These are phyloP conservation scores for Stellera chamaejasme DNA, from an alignment of 345 rosid species.

Conservation along the genomic window DNA sequence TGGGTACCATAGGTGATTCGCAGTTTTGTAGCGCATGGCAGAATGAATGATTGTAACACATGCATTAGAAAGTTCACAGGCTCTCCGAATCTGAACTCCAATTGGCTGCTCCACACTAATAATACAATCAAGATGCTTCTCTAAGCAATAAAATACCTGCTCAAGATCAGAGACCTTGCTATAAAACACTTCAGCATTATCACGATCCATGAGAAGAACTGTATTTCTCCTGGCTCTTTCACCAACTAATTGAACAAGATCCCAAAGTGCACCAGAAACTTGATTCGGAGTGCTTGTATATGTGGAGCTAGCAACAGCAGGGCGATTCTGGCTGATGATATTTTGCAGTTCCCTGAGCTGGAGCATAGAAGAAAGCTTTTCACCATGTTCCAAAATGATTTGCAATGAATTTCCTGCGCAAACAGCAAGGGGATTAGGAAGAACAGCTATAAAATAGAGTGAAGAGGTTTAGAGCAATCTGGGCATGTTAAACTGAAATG, in stretches of 20 bases:
- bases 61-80: constrained; percentile 71
- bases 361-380: constrained; percentile 86
- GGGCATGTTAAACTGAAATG: not conserved
- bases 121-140: constrained; percentile 59
- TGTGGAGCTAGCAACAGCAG: constrained; percentile 31
- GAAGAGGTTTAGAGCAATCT: too few species aligned
- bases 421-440: constrained; percentile 4
- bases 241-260: constrained; percentile 87
- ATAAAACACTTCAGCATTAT: constrained; percentile 90
- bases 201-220: constrained; percentile 94
- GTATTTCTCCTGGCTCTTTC: constrained; percentile 79
- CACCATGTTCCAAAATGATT: constrained; percentile 83
- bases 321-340: constrained; percentile 50
- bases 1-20: constrained; percentile 89
- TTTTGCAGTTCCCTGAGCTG: constrained; percentile 82
- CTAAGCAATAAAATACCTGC: constrained; percentile 69
- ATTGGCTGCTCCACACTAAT: constrained; percentile 48
- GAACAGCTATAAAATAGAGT: not conserved
- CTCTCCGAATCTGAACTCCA: constrained; percentile 55
- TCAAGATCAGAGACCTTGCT: constrained; percentile 93
- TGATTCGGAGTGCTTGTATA: constrained; percentile 39
- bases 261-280: constrained; percentile 75
- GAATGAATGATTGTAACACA: constrained; percentile 58
- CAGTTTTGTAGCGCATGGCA: constrained; percentile 59
- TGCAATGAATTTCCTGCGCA: constrained; percentile 70